Conservation (phyloP, 2,329 filamentous ascomycete species). For the Domatiomyces catenatus region DNA sequence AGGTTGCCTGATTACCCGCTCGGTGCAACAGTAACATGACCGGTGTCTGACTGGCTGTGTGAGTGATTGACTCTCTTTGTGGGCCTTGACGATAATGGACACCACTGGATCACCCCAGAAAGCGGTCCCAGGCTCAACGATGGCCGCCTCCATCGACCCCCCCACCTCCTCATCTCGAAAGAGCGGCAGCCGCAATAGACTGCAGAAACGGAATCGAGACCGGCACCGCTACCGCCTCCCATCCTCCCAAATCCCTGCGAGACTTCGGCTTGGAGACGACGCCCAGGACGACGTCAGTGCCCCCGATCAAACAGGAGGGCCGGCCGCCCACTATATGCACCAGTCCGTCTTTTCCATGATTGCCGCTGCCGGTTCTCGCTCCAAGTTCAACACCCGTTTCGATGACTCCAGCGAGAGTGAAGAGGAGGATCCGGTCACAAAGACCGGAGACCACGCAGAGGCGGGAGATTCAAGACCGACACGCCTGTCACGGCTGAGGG, state of each 20-base stretch:
- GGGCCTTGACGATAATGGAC: neutral
- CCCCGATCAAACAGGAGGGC: conserved; percentile 27
- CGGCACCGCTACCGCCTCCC: conserved; percentile 26
- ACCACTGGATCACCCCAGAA: neutral
- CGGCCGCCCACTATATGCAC: conserved; percentile 57
- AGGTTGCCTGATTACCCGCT: neutral
- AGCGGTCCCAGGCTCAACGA: neutral
- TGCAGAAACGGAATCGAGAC: conserved; percentile 27
- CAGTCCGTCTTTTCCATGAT: conserved; percentile 91
- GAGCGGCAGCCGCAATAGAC: conserved; percentile 25
- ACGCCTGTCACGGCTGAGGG: neutral
- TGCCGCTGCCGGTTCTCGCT: conserved; percentile 67
- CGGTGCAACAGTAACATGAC: neutral
- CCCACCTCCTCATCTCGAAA: conserved; percentile 17
- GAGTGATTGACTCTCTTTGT: neutral
- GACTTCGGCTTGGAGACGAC: conserved; percentile 43
- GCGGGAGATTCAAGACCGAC: conserved; percentile 8
- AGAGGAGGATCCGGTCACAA: conserved; percentile 28
- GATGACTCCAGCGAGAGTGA: conserved; percentile 74
- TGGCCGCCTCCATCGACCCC: conserved; percentile 8
- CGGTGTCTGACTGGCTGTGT: neutral
- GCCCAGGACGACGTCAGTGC: conserved; percentile 46
- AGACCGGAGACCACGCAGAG: neutral
- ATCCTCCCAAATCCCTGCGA: conserved; percentile 41
- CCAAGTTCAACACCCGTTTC: conserved; percentile 68